Percentiles rank a stretch among this genome's conserved stretches.
phyloP scores from a whole-genome alignment of 169 alveolate species.

The Cryptosporidium tyzzeri region DNA sequence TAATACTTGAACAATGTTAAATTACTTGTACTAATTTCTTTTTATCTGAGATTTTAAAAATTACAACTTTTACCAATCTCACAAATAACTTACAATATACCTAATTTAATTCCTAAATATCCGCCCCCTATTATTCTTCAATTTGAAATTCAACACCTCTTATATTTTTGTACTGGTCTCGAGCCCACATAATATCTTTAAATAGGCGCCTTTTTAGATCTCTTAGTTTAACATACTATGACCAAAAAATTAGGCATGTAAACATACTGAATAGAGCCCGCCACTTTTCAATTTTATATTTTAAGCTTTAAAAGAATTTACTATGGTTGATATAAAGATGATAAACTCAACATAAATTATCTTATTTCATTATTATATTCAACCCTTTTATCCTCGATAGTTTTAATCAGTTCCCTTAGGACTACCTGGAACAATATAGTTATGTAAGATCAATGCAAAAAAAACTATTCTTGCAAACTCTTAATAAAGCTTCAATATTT shows the following conservation, averaged over 20 bases:
- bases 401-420: too few species aligned
- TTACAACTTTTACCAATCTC: background rate
- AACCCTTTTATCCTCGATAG: too few species aligned
- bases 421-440: background rate
- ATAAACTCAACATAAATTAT: background rate
- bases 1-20: background rate
- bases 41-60: background rate
- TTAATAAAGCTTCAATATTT: too few species aligned
- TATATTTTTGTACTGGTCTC: constrained; percentile 33
- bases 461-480: background rate
- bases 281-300: background rate
- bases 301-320: background rate
- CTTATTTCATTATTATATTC: background rate
- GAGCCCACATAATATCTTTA: constrained; percentile 2
- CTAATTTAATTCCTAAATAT: background rate
- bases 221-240: background rate
- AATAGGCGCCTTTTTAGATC: constrained; percentile 3
- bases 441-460: too few species aligned
- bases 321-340: too few species aligned
- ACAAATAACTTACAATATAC: background rate
- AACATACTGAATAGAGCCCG: background rate
- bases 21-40: too few species aligned
- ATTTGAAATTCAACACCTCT: background rate
- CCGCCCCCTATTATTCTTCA: background rate
- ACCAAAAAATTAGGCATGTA: background rate